These are phyloP conservation scores for Diplodia mutila DNA, from an alignment of 2,329 filamentous ascomycete genomes.

Conservation along the genomic window DNA sequence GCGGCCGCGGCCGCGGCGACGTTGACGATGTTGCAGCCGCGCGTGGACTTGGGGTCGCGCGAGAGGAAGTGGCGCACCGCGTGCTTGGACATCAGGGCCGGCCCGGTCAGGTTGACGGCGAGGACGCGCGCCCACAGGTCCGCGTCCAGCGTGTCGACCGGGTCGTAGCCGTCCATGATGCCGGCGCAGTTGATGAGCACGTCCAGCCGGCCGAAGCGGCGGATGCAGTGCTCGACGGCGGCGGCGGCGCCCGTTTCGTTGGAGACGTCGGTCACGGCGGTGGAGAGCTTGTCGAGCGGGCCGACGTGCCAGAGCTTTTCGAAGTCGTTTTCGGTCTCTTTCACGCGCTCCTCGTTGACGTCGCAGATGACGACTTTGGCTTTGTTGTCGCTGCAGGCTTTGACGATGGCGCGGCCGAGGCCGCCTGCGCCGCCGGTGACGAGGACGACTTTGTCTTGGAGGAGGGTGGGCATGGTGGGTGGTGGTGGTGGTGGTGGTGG, in stretches of 20 bases:
- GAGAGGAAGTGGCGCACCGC: conserved; percentile 55
- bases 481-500: not conserved
- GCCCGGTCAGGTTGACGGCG: conserved; percentile 60
- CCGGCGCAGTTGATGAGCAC: conserved; percentile 64
- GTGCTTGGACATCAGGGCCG: conserved; percentile 57
- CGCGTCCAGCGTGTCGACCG: conserved; percentile 53
- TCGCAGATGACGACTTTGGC: conserved; percentile 43
- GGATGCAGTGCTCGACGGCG: conserved; percentile 18
- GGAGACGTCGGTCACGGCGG: conserved; percentile 17
- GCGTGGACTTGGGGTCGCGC: conserved; percentile 34
- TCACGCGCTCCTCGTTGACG: conserved; percentile 33
- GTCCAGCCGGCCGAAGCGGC: conserved; percentile 54
- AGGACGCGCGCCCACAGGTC: conserved; percentile 59
- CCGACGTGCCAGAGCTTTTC: conserved; percentile 16
- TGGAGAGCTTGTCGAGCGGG: not conserved
- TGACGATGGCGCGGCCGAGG: conserved; percentile 26
- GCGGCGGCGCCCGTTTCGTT: conserved; percentile 9
- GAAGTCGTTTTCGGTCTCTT: conserved; percentile 20
- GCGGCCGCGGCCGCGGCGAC: conserved; percentile 38
- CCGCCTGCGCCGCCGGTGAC: conserved; percentile 27
- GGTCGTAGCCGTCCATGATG: conserved; percentile 61
- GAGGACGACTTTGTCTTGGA: conserved; percentile 26
- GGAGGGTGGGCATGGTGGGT: conserved; percentile 9
- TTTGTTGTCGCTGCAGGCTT: conserved; percentile 32
- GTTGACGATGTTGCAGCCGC: conserved; percentile 57